Percentiles rank a stretch among this genome's conserved stretches.
These are phyloP conservation scores for Penicillium corylophilum DNA, from an alignment of 2,329 filamentous ascomycete genomes.

Conservation along the genomic window DNA sequence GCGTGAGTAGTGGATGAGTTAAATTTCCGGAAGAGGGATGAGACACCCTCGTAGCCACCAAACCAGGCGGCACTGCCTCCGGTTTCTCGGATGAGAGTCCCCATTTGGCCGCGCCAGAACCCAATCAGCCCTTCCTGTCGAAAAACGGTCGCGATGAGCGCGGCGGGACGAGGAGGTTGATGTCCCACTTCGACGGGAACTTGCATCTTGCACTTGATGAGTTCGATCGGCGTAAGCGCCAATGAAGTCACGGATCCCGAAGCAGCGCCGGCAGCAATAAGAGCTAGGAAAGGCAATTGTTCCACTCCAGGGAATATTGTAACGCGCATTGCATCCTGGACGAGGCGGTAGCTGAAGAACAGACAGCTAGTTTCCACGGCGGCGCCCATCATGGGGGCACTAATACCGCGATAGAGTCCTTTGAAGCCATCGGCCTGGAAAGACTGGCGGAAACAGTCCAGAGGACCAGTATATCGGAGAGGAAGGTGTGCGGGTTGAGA, in stretches of 20 bases:
- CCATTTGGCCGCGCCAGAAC: constrained; percentile 94
- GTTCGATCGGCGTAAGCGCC: constrained; percentile 89
- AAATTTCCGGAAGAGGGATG: constrained; percentile 64
- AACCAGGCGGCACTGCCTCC: constrained; percentile 96
- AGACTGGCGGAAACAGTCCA: constrained; percentile 92
- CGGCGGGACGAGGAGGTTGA: constrained; percentile 61
- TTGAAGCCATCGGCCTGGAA: constrained; percentile 74
- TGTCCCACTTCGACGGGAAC: constrained; percentile 55
- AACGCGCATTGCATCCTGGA: constrained; percentile 63
- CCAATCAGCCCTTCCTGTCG: constrained; percentile 77
- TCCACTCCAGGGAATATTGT: constrained; percentile 56
- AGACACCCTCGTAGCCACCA: constrained; percentile 79
- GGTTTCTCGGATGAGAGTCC: constrained; percentile 89
- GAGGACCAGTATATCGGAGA: constrained; percentile 76
- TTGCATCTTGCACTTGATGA: constrained; percentile 98
- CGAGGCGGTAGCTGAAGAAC: constrained; percentile 83
- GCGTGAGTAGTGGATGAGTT: constrained; percentile 25
- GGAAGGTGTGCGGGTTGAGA: constrained; percentile 87
- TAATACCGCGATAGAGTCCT: constrained; percentile 88
- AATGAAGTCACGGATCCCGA: constrained; percentile 87
- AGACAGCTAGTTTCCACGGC: constrained; percentile 89
- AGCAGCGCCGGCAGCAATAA: constrained; percentile 79
- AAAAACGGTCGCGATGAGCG: constrained; percentile 76
- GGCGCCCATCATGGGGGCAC: constrained; percentile 83
- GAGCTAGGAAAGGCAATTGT: constrained; percentile 69